A percentile compares a stretch with the other conserved stretches of the same genome.
Evolutionary conservation across 2,329 filamentous ascomycete genomes (phyloP).

Genomic region (Huntiella moniliformis): DNA sequence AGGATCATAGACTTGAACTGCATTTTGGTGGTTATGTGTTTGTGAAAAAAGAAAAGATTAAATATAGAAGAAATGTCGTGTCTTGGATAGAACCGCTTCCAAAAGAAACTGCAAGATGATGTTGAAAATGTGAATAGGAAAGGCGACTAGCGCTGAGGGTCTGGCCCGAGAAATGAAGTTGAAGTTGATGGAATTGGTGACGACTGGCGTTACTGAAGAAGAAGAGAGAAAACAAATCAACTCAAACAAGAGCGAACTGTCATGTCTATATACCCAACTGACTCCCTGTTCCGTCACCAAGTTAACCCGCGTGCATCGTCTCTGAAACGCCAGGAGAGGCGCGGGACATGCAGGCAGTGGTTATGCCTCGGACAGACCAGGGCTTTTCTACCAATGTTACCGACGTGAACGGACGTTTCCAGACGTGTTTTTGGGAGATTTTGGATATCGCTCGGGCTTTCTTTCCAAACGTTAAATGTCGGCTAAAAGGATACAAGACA

Average conservation of each 20-base stretch:
- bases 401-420: too few species aligned
- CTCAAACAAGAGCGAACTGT: not conserved
- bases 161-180: too few species aligned
- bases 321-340: too few species aligned
- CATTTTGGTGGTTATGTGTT: conserved; percentile 26
- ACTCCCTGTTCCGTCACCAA: not conserved
- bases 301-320: not conserved
- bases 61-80: conserved; percentile 2
- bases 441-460: too few species aligned
- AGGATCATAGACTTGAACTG: conserved; percentile 29
- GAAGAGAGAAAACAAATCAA: conserved; percentile 2
- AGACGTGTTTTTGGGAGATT: too few species aligned
- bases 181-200: not conserved
- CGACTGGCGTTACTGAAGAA: conserved; percentile 8
- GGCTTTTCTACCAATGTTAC: too few species aligned
- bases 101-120: not conserved
- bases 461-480: too few species aligned
- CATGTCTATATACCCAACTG: not conserved
- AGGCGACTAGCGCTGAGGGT: too few species aligned
- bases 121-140: not conserved
- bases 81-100: conserved; percentile 8
- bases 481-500: too few species aligned
- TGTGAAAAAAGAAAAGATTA: conserved; percentile 13
- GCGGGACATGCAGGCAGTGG: too few species aligned
- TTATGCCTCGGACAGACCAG: too few species aligned